Conservation (phyloP, 306 rosid species). For the Vicia villosa region DNA sequence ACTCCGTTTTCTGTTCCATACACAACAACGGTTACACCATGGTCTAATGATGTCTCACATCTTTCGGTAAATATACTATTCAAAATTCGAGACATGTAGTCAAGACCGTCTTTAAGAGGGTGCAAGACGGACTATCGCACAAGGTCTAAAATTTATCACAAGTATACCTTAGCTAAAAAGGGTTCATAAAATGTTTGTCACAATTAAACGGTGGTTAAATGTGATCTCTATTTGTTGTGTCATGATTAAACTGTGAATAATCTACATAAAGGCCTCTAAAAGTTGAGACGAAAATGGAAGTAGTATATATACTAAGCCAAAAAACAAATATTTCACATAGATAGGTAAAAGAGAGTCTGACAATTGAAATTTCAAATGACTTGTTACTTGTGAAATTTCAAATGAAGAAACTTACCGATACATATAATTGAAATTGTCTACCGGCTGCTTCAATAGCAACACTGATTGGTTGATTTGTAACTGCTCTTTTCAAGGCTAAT, state of each 20-base stretch:
- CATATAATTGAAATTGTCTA: conserved; percentile 72
- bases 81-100: neutral
- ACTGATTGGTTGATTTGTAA: conserved; percentile 73
- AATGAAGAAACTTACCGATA: conserved; percentile 50
- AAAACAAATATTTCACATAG: neutral
- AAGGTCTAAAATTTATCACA: too few species aligned
- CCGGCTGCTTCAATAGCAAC: conserved; percentile 89
- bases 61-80: conserved; percentile 77
- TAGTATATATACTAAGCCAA: neutral
- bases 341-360: neutral
- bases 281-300: too few species aligned
- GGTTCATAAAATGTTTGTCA: too few species aligned
- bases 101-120: too few species aligned
- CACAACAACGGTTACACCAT: conserved; percentile 77
- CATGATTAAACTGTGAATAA: too few species aligned
- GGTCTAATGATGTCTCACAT: conserved; percentile 78
- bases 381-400: neutral
- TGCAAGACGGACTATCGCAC: too few species aligned
- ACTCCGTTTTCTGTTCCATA: conserved; percentile 72
- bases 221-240: too few species aligned
- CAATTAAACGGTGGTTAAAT: too few species aligned
- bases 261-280: too few species aligned
- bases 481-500: conserved; percentile 69
- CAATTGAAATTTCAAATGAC: neutral
- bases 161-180: too few species aligned